These are phyloP conservation scores for Coemansia umbellata DNA, from an alignment of 192 early-diverging fungal species.

Conservation along the genomic window DNA sequence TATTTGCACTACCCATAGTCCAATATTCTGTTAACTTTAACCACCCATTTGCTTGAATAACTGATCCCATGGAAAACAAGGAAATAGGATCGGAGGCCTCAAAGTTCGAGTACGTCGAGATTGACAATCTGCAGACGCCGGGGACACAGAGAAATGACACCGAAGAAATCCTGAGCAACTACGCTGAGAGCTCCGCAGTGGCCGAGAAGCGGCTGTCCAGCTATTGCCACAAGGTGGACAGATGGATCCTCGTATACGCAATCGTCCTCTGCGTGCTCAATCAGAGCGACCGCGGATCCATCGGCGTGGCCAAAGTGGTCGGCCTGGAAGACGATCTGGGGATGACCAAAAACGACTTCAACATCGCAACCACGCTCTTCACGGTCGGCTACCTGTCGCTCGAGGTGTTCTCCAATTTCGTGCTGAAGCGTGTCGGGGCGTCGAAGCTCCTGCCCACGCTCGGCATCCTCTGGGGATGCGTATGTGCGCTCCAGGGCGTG, in stretches of 20 bases:
- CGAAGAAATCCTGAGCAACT: background rate
- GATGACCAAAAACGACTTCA: constrained; percentile 44
- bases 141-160: background rate
- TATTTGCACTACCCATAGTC: no score
- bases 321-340: constrained; percentile 44
- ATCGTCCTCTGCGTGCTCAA: constrained; percentile 31
- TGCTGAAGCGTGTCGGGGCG: constrained; percentile 40
- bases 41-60: no score
- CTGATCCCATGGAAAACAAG: background rate
- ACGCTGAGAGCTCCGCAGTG: background rate
- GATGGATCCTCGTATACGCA: constrained; percentile 36
- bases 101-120: constrained; percentile 32
- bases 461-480: constrained; percentile 40
- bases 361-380: constrained; percentile 42
- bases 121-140: constrained; percentile 2
- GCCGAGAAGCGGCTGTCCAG: constrained; percentile 5
- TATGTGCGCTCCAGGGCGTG: constrained; percentile 40
- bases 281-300: constrained; percentile 44
- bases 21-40: no score
- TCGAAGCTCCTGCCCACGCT: constrained; percentile 38
- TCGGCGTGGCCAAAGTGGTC: constrained; percentile 48
- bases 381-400: constrained; percentile 41
- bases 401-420: constrained; percentile 44
- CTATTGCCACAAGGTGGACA: constrained; percentile 43
- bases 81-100: constrained; percentile 19